These are phyloP conservation scores for Friedmanniomyces endolithicus DNA, from an alignment of 495 filamentous ascomycete genomes.

Conservation along the genomic window DNA sequence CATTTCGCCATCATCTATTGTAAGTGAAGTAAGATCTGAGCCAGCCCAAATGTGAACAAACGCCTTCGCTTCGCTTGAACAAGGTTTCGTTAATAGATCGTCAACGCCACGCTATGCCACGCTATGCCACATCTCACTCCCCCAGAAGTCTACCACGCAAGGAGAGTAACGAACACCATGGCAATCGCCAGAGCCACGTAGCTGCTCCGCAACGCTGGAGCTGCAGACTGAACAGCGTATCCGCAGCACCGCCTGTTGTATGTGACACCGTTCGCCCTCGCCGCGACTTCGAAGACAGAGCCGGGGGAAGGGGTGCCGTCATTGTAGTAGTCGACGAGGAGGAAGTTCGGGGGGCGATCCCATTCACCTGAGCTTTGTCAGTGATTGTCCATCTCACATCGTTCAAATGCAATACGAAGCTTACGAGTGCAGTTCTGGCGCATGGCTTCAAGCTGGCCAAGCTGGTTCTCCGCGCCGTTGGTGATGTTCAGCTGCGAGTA, in stretches of 20 bases:
- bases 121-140: not conserved
- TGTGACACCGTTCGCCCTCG: conserved; percentile 70
- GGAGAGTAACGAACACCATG: conserved; percentile 3
- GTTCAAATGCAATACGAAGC: too few species aligned
- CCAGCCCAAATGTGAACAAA: too few species aligned
- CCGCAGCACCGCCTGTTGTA: conserved; percentile 70
- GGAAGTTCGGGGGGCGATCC: conserved; percentile 66
- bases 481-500: conserved; percentile 51
- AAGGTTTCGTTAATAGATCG: too few species aligned
- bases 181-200: conserved; percentile 3
- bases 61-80: too few species aligned
- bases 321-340: conserved; percentile 87
- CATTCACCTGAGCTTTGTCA: too few species aligned
- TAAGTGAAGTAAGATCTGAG: too few species aligned
- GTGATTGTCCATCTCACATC: too few species aligned
- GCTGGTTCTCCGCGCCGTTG: conserved; percentile 48
- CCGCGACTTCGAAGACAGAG: conserved; percentile 86
- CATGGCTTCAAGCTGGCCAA: conserved; percentile 59
- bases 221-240: not conserved
- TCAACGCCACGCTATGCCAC: not conserved
- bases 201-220: not conserved
- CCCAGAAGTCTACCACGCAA: not conserved
- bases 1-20: too few species aligned
- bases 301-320: conserved; percentile 49
- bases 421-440: conserved; percentile 54